Evolutionary conservation across 768 basidiomycete genomes (phyloP), one percentile per base, ranked within the genome.

Genomic region (Kondoa malvinella): DNA sequence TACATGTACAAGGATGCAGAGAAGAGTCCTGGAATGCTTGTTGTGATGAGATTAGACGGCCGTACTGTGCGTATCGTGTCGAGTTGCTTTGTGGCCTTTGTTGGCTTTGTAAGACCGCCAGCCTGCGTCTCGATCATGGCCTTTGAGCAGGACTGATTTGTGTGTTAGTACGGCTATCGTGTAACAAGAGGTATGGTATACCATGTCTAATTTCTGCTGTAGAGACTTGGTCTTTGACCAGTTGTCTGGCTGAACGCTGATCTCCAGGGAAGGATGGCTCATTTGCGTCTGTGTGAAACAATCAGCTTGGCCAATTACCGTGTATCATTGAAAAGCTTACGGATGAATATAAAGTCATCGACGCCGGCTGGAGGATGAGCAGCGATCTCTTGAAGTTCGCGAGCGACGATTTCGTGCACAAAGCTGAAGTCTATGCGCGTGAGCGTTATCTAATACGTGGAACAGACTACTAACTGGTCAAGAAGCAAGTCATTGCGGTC

Each of bases 261-360:
- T 63, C 61, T 3, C n/a, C 30, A 33, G 61, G 61, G 30, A 31
- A 63, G 61, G 31, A 63, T 3, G 61, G 61, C 32, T 32, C 61
- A 21, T 27, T 27, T 12, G 61, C 27, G 33, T 31, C 29, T 27
- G 61, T 16, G 8, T 31, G 30, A 63, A 14, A 63, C 2, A 17
- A 31, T 16, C n/a, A n/a, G n/a, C n/a, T 31, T 27, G 15, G 26
- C 30, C 32, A 34, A 3, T 27, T 32, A 8, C 61, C 4, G 15
- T 33, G 32, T 27, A 12, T 27, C 12, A 17, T 3, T 16, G 61
- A 12, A 14, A 14, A 27, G 33, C 30, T 17, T 31, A 33, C 58
- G 12, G 25, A 60, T 25, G 58, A 31, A 31, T 14, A 26, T 25
- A 14, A 25, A 25, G 25, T 63, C 61, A 8, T 32, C 16, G 61